These are phyloP conservation scores for Ceratocystis diversiconidia DNA, from an alignment of 2,329 filamentous ascomycete species.

Conservation along the genomic window DNA sequence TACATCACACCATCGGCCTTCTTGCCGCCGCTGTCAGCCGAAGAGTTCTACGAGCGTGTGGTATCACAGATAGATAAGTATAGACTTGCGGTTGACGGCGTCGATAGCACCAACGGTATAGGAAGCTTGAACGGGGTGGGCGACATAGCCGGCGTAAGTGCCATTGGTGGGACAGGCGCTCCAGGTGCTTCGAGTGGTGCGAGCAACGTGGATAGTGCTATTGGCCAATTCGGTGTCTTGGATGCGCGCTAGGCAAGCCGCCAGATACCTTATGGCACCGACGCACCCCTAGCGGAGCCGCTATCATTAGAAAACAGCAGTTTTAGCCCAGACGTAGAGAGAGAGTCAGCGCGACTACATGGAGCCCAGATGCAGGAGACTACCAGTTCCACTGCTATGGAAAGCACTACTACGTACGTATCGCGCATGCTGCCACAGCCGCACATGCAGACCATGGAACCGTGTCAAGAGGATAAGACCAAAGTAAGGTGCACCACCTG, in stretches of 20 bases:
- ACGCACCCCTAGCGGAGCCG: neutral
- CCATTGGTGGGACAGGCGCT: no score
- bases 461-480: neutral
- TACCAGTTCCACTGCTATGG: no score
- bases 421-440: neutral
- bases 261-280: neutral
- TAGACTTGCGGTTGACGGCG: neutral
- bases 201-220: neutral
- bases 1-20: neutral
- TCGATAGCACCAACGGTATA: no score
- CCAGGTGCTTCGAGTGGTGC: no score
- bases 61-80: neutral
- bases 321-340: no score
- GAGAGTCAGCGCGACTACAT: no score
- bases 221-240: neutral
- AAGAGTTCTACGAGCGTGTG: neutral
- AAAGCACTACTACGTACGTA: neutral
- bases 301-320: no score
- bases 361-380: no score
- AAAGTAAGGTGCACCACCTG: neutral
- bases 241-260: neutral
- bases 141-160: no score
- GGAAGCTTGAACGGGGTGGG: no score
- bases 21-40: neutral
- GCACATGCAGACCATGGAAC: neutral